These are phyloP conservation scores for Schizonepeta tenuifolia DNA, from an alignment of 257 asterid genomes.

Conservation along the genomic window DNA sequence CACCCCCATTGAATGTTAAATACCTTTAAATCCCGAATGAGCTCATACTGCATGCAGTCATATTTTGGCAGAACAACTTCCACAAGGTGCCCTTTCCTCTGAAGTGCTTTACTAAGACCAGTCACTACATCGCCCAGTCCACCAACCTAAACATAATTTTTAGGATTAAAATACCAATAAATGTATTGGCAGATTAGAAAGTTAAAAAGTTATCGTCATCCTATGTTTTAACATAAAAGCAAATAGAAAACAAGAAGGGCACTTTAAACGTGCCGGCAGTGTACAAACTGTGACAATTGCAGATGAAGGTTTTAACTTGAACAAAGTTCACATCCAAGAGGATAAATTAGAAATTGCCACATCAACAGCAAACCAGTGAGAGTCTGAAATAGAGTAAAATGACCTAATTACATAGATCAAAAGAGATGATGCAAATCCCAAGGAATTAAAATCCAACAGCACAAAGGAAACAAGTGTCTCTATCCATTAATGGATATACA, in stretches of 20 bases:
- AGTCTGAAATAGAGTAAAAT: neutral
- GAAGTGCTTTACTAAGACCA: slow-evolving; percentile 94
- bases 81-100: slow-evolving; percentile 92
- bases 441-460: neutral
- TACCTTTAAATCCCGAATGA: slow-evolving; percentile 73
- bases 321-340: slow-evolving; percentile 1
- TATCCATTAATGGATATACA: neutral
- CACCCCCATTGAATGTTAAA: slow-evolving; percentile 20
- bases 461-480: neutral
- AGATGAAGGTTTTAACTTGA: slow-evolving; percentile 8
- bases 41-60: slow-evolving; percentile 85
- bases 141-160: slow-evolving; percentile 62
- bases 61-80: slow-evolving; percentile 91
- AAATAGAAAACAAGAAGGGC: slow-evolving; percentile 5
- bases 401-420: neutral
- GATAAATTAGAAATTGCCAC: neutral
- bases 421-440: neutral
- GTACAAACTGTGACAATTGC: neutral
- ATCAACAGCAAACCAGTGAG: neutral
- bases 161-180: neutral
- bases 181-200: neutral
- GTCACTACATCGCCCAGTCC: slow-evolving; percentile 98
- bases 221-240: slow-evolving; percentile 21
- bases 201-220: slow-evolving; percentile 7
- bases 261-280: neutral